Base-by-base conservation (phyloP, 495 filamentous ascomycete genomes). In the Tuber brumale region DNA sequence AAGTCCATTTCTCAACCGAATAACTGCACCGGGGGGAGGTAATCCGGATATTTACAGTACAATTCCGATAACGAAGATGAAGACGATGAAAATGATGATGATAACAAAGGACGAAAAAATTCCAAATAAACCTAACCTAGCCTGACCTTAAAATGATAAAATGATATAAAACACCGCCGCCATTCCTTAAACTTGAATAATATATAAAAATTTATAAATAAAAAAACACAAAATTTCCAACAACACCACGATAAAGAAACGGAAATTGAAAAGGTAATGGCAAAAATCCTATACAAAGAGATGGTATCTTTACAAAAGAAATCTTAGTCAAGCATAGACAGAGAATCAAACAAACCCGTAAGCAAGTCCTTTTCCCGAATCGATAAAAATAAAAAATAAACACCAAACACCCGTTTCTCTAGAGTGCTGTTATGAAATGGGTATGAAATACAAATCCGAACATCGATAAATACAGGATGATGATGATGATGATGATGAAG, bases 401-500 rank as follows among this genome's bases (percentile, higher is more conserved):
- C 57, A 31, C 57, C n/a, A 35, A 66, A 66, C 12, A 66, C 57
- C 27, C 57, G 4, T 35, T 66, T 66, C 16, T 66, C 57, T 66
- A 66, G 57, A 66, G 57, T 35, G 57, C 14, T 31, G 46, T 18
- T 66, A 35, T 35, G 57, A 66, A 66, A 66, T 66, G 57, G 27
- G 57, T 66, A 66, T 66, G 57, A 66, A 66, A 66, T 66, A 66
- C 57, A 66, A 66, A 27, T 66, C 57, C 57, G 14, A 66, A 66
- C 57, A 66, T 27, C 57, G 57, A 66, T 66, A 66, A 66, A 66
- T 66, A 66, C 57, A 66, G 57, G 27, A 19, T 66, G 27, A 5
- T 31, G 57, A 66, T 66, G 14, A 66, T 31, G 37, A 39, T 39
- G n/a, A 31, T 31, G 57, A 35, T 66, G 3, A 66, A 66, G 27